A percentile compares a stretch with the other conserved stretches of the same genome.
These are phyloP conservation scores for Pochonia chlamydosporia DNA, from an alignment of 2,329 filamentous ascomycete species.

Conservation along the genomic window DNA sequence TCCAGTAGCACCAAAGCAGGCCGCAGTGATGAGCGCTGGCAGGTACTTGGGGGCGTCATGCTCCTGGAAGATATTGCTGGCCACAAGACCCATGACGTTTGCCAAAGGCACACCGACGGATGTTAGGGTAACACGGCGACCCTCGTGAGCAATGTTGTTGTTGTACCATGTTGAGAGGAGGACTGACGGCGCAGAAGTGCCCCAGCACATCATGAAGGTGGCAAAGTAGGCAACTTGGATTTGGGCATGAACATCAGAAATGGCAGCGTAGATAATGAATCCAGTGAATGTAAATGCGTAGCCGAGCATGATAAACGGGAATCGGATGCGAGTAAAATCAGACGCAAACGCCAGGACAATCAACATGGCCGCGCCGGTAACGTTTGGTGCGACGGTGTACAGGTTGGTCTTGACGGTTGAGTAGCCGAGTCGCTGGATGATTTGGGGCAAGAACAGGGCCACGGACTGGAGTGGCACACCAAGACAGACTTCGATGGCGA, in stretches of 20 bases:
- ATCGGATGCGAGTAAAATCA: constrained; percentile 60
- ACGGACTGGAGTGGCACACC: constrained; percentile 54
- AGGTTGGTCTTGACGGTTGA: constrained; percentile 61
- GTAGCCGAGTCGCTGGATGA: constrained; percentile 43
- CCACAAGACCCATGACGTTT: constrained; percentile 70
- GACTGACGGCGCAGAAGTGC: constrained; percentile 68
- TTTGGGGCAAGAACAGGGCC: constrained; percentile 48
- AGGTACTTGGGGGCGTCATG: constrained; percentile 62
- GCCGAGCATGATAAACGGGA: constrained; percentile 68
- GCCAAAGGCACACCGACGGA: constrained; percentile 68
- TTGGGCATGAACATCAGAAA: constrained; percentile 55
- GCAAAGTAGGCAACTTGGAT: constrained; percentile 68
- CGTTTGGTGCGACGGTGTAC: constrained; percentile 76
- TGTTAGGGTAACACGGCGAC: constrained; percentile 63
- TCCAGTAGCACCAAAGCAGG: constrained; percentile 57
- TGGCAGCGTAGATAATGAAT: constrained; percentile 72
- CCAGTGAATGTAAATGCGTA: constrained; percentile 71
- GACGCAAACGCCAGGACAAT: constrained; percentile 67
- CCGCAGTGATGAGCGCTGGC: constrained; percentile 59
- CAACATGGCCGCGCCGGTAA: constrained; percentile 66
- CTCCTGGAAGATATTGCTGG: constrained; percentile 61
- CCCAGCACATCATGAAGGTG: constrained; percentile 79
- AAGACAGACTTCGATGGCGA: constrained; percentile 52
- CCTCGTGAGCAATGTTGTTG: constrained; percentile 77
- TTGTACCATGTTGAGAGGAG: constrained; percentile 65